Conservation (phyloP, 345 rosid genomes). For the Zanthoxylum bungeanum region DNA sequence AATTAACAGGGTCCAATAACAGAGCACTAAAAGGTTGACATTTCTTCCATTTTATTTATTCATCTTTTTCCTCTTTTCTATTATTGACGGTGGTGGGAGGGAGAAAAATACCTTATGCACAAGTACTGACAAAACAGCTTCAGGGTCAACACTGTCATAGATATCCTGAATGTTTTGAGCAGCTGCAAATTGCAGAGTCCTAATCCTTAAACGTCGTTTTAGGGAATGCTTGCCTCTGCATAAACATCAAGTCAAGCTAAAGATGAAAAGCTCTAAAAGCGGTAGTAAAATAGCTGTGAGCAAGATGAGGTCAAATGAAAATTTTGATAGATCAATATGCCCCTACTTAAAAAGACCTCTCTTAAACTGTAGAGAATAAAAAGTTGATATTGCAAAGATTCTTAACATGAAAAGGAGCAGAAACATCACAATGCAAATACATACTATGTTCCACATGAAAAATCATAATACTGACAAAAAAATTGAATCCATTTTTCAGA, state of each 20-base stretch:
- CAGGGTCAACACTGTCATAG: conserved; percentile 83
- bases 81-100: background rate
- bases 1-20: background rate
- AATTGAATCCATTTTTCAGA: too few relatives aligned
- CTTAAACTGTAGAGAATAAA: too few relatives aligned
- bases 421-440: too few relatives aligned
- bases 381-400: too few relatives aligned
- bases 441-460: too few relatives aligned
- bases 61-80: too few relatives aligned
- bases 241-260: conserved; percentile 20
- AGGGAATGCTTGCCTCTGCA: conserved; percentile 69
- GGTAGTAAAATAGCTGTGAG: background rate
- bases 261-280: background rate
- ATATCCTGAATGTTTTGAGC: conserved; percentile 74
- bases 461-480: too few relatives aligned
- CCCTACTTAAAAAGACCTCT: too few relatives aligned
- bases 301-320: background rate
- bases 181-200: conserved; percentile 75
- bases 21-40: background rate
- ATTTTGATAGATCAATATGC: too few relatives aligned
- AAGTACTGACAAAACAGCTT: conserved; percentile 78
- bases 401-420: too few relatives aligned
- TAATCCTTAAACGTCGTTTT: conserved; percentile 79
- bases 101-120: conserved; percentile 77
- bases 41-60: background rate